A percentile compares a stretch with the other conserved stretches of the same genome.
phyloP scores from a whole-genome alignment of 805 yeast genomes.

The Kockiozyma suomiensis region DNA sequence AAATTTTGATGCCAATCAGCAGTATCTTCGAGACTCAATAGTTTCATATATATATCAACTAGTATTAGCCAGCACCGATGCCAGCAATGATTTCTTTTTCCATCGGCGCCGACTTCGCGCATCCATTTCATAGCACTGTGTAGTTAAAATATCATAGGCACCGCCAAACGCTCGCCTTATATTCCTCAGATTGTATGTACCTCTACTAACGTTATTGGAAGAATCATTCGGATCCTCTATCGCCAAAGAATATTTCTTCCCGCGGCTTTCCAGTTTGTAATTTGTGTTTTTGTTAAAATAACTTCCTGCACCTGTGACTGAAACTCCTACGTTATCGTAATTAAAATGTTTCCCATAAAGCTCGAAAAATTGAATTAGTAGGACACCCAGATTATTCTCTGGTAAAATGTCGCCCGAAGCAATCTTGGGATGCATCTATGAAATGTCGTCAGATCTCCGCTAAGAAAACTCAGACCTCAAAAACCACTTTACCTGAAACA shows the following conservation, averaged over 20 bases:
- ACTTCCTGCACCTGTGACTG: slow-evolving; percentile 55
- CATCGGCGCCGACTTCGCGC: slow-evolving; percentile 65
- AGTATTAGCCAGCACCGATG: slow-evolving; percentile 40
- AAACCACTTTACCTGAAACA: slow-evolving; percentile 49
- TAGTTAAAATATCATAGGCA: slow-evolving; percentile 75
- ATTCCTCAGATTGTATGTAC: slow-evolving; percentile 77
- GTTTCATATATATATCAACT: neutral
- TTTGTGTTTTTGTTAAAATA: slow-evolving; percentile 63
- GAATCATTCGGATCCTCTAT: slow-evolving; percentile 90
- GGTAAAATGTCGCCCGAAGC: slow-evolving; percentile 67
- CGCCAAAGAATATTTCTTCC: slow-evolving; percentile 59
- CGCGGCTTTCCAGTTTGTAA: slow-evolving; percentile 52
- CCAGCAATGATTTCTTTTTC: slow-evolving; percentile 71
- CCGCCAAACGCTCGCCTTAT: slow-evolving; percentile 86
- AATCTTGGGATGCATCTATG: slow-evolving; percentile 71
- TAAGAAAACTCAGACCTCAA: neutral
- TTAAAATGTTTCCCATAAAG: slow-evolving; percentile 88
- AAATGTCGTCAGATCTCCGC: neutral
- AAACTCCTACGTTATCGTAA: slow-evolving; percentile 74
- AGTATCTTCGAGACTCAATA: too few relatives aligned
- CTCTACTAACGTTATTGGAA: slow-evolving; percentile 72
- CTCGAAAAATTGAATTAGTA: slow-evolving; percentile 89
- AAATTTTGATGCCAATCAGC: too few relatives aligned
- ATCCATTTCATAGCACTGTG: slow-evolving; percentile 74
- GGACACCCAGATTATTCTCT: slow-evolving; percentile 76